These are phyloP conservation scores for Podila horticola DNA, from an alignment of 192 early-diverging fungal genomes.

Conservation along the genomic window DNA sequence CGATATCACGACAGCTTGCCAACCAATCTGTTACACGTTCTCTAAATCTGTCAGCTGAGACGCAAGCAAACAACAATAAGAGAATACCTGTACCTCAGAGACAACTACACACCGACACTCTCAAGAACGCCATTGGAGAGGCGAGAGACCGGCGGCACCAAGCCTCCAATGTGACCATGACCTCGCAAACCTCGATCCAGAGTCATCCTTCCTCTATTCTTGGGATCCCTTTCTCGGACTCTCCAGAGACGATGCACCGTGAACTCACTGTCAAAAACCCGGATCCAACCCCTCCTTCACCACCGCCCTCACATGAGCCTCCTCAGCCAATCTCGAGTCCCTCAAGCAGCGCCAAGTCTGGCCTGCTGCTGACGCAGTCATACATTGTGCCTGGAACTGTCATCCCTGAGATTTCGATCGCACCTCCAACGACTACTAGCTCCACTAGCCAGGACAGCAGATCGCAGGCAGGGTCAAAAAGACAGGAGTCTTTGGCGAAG, in stretches of 20 bases:
- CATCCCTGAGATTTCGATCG: constrained; percentile 17
- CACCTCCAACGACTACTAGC: constrained; percentile 3
- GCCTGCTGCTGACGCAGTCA: not conserved
- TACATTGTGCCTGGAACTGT: not conserved
- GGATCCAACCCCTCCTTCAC: not conserved
- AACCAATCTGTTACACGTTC: not conserved
- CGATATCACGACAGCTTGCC: not conserved
- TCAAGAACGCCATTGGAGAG: not conserved
- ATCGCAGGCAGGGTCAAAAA: not conserved
- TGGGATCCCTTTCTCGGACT: constrained; percentile 12
- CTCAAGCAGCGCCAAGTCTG: not conserved
- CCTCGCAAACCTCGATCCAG: not conserved
- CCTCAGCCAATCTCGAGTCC: not conserved
- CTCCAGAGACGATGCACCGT: constrained; percentile 18
- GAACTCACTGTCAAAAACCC: not conserved
- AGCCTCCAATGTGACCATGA: not conserved
- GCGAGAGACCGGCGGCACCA: not conserved
- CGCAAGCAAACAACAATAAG: too few relatives aligned
- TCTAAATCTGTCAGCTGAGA: too few relatives aligned
- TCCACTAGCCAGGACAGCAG: not conserved
- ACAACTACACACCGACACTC: too few relatives aligned
- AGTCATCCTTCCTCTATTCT: constrained; percentile 26
- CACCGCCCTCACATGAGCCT: not conserved
- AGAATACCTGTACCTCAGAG: too few relatives aligned
- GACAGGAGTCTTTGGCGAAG: not conserved